phyloP scores from a whole-genome alignment of 495 filamentous ascomycete species.

The Neurospora sp. region DNA sequence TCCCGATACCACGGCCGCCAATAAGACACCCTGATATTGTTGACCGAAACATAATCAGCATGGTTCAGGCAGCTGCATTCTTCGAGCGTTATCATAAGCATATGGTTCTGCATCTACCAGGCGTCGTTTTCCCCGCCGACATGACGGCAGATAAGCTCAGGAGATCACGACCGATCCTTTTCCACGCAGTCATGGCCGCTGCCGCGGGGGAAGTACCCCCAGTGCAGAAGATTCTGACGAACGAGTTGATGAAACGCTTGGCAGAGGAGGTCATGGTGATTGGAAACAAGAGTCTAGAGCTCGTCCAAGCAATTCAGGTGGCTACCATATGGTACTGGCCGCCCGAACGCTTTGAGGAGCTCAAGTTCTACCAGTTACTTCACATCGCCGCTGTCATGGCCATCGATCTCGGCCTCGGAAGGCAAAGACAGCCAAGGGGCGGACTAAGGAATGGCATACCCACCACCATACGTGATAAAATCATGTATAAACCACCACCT shows the following conservation, averaged over 20 bases:
- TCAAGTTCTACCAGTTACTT: conserved; percentile 84
- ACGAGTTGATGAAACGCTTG: conserved; percentile 61
- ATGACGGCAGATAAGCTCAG: conserved; percentile 60
- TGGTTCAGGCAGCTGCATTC: conserved; percentile 49
- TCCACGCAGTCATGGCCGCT: conserved; percentile 68
- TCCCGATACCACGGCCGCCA: conserved; percentile 3
- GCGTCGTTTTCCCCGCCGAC: conserved; percentile 61
- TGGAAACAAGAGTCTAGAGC: conserved; percentile 75
- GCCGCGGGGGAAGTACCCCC: conserved; percentile 52
- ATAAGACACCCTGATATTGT: conserved; percentile 52
- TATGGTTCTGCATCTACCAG: conserved; percentile 65
- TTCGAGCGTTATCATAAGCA: conserved; percentile 60
- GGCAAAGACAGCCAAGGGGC: conserved; percentile 31
- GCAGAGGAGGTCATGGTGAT: conserved; percentile 65
- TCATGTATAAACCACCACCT: conserved; percentile 36
- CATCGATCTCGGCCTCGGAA: conserved; percentile 77
- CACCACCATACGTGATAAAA: conserved; percentile 37
- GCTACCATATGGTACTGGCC: conserved; percentile 72
- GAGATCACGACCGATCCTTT: conserved; percentile 63
- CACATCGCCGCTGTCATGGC: conserved; percentile 78
- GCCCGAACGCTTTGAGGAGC: conserved; percentile 72
- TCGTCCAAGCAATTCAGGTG: conserved; percentile 73
- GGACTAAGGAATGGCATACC: conserved; percentile 27
- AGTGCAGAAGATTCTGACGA: conserved; percentile 50
- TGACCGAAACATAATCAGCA: conserved; percentile 56